Evolutionary conservation across 129 eudicot genomes (phyloP).

Genomic region (Ambrosia trifida): DNA sequence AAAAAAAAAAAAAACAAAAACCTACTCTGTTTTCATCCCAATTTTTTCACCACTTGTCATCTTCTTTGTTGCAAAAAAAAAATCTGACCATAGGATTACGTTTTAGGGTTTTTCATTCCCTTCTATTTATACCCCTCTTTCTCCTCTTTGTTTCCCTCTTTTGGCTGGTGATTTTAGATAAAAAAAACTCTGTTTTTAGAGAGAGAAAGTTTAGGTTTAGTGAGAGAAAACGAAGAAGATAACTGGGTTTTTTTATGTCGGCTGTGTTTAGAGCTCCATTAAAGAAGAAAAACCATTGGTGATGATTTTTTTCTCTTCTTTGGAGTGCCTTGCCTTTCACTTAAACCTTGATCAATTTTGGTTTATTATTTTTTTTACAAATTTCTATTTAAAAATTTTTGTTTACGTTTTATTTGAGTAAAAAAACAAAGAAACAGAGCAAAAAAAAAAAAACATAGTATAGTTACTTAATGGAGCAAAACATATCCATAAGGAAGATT

Average conservation of each 20-base stretch:
- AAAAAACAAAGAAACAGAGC: neutral
- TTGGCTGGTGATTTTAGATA: slow-evolving; percentile 19
- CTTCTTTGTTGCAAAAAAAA: slow-evolving; percentile 28
- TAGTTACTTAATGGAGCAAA: slow-evolving; percentile 9
- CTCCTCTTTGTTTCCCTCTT: slow-evolving; percentile 38
- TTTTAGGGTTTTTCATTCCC: slow-evolving; percentile 10
- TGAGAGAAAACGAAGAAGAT: slow-evolving; percentile 16
- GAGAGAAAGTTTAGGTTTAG: slow-evolving; percentile 27
- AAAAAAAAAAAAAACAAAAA: no score
- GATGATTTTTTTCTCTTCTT: slow-evolving; percentile 61
- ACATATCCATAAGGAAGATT: slow-evolving; percentile 48
- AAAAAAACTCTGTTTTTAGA: slow-evolving; percentile 18
- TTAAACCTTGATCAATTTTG: slow-evolving; percentile 29
- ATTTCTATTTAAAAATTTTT: slow-evolving; percentile 1
- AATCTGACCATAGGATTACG: slow-evolving; percentile 36
- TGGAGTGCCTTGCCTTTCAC: slow-evolving; percentile 73
- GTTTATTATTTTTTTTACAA: slow-evolving; percentile 11
- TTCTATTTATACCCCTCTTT: slow-evolving; percentile 34
- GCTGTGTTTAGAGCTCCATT: slow-evolving; percentile 57
- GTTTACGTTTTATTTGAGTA: slow-evolving; percentile 30
- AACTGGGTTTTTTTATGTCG: slow-evolving; percentile 72
- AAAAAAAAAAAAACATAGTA: slow-evolving; percentile 23
- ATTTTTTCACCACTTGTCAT: slow-evolving; percentile 30
- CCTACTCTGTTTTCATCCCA: neutral
- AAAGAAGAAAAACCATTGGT: slow-evolving; percentile 11